These are phyloP conservation scores for Dovyalis caffra DNA, from an alignment of 345 rosid species.

Conservation along the genomic window DNA sequence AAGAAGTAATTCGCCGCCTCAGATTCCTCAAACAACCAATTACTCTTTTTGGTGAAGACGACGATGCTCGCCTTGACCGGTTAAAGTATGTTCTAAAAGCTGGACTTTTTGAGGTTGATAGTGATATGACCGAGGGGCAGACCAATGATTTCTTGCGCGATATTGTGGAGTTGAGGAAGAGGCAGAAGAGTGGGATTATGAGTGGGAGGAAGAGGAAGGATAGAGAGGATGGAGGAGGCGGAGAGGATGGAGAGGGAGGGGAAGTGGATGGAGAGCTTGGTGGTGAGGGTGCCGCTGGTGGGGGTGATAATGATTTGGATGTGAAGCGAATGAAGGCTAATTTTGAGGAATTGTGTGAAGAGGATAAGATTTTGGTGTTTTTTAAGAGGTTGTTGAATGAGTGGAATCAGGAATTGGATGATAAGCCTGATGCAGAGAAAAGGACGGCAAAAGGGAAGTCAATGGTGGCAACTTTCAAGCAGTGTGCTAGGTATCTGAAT, in stretches of 20 bases:
- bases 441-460: constrained; percentile 90
- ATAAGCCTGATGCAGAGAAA: constrained; percentile 70
- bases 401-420: constrained; percentile 93
- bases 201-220: constrained; percentile 80
- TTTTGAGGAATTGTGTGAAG: constrained; percentile 84
- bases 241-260: constrained; percentile 67
- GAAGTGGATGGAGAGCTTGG: constrained; percentile 62
- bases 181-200: constrained; percentile 82
- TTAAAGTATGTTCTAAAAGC: constrained; percentile 76
- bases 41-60: constrained; percentile 95
- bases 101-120: constrained; percentile 89
- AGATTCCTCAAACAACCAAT: constrained; percentile 89
- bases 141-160: constrained; percentile 97
- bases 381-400: constrained; percentile 87
- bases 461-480: constrained; percentile 93
- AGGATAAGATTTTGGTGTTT: constrained; percentile 89
- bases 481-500: constrained; percentile 85
- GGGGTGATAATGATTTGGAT: constrained; percentile 81
- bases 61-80: constrained; percentile 75
- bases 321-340: constrained; percentile 79
- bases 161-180: constrained; percentile 80
- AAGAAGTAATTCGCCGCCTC: constrained; percentile 87
- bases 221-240: constrained; percentile 64
- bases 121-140: constrained; percentile 91
- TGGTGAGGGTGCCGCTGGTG: constrained; percentile 40